These are phyloP conservation scores for Linanthus parryae DNA, from an alignment of 148 eudicot genomes.

Conservation along the genomic window DNA sequence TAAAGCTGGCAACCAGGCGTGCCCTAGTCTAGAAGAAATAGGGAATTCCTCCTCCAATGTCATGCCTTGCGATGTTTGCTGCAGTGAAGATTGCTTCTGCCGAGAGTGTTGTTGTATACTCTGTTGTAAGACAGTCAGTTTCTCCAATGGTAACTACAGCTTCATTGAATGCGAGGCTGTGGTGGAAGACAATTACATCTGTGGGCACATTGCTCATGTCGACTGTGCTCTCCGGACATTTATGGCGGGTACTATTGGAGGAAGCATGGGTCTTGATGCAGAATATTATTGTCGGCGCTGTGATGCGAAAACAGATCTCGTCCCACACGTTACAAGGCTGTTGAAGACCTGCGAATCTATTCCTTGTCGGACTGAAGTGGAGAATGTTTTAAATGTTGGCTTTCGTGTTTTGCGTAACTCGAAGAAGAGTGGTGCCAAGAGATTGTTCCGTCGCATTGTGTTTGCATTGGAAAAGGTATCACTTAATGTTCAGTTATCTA, in stretches of 20 bases:
- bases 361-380: slow-evolving; percentile 40
- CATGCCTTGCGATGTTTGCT: too few species aligned
- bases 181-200: slow-evolving; percentile 33
- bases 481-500: background rate
- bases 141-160: slow-evolving; percentile 46
- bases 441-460: slow-evolving; percentile 39
- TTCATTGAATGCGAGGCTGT: slow-evolving; percentile 65
- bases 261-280: slow-evolving; percentile 73
- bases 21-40: slow-evolving; percentile 86
- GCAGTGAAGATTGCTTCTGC: slow-evolving; percentile 68
- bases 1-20: too few species aligned
- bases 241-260: slow-evolving; percentile 95
- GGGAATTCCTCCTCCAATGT: too few species aligned
- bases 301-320: slow-evolving; percentile 72
- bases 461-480: slow-evolving; percentile 64
- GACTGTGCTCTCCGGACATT: slow-evolving; percentile 72
- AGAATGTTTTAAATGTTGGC: slow-evolving; percentile 49
- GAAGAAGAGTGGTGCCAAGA: slow-evolving; percentile 40
- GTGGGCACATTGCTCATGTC: slow-evolving; percentile 80
- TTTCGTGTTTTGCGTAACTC: slow-evolving; percentile 58
- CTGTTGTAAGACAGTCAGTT: slow-evolving; percentile 42
- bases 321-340: slow-evolving; percentile 46
- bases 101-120: slow-evolving; percentile 88
- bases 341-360: slow-evolving; percentile 48
- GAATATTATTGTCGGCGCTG: slow-evolving; percentile 90